phyloP scores from a whole-genome alignment of 768 basidiomycete genomes.

The Pleurotus cornucopiae region DNA sequence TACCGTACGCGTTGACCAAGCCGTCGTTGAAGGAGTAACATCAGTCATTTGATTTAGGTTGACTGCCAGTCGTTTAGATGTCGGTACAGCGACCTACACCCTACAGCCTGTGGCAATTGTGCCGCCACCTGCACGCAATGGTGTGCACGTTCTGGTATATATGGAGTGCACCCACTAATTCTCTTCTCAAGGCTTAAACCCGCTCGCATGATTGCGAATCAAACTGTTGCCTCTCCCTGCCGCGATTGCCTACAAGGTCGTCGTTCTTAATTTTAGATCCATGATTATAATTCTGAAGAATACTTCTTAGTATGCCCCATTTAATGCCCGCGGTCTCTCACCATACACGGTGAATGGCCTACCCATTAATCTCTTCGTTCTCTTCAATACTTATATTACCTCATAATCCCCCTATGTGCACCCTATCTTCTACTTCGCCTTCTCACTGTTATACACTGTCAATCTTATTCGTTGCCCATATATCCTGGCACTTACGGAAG shows the following conservation, averaged over 20 bases:
- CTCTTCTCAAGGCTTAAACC: slow-evolving; percentile 10
- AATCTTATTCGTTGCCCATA: too few species aligned
- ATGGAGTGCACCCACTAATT: not conserved
- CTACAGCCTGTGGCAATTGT: slow-evolving; percentile 9
- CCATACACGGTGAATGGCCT: too few species aligned
- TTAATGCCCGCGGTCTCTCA: too few species aligned
- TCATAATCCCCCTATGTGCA: too few species aligned
- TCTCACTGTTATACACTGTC: too few species aligned
- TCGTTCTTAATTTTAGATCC: not conserved
- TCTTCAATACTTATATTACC: too few species aligned
- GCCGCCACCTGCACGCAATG: slow-evolving; percentile 12
- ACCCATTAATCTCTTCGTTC: too few species aligned
- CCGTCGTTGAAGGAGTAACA: not conserved
- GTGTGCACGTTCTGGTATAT: not conserved
- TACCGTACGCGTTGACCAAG: not conserved
- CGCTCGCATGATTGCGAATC: slow-evolving; percentile 6
- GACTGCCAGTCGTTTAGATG: slow-evolving; percentile 13
- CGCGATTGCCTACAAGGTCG: slow-evolving; percentile 10
- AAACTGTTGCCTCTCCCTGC: slow-evolving; percentile 4
- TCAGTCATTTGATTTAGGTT: not conserved
- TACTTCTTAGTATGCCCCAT: too few species aligned
- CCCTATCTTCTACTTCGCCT: too few species aligned
- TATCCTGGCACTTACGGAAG: too few species aligned
- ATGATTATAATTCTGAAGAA: too few species aligned
- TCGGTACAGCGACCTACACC: slow-evolving; percentile 13